Conservation (phyloP, 805 yeast species). For the Saturnispora ahearnii region DNA sequence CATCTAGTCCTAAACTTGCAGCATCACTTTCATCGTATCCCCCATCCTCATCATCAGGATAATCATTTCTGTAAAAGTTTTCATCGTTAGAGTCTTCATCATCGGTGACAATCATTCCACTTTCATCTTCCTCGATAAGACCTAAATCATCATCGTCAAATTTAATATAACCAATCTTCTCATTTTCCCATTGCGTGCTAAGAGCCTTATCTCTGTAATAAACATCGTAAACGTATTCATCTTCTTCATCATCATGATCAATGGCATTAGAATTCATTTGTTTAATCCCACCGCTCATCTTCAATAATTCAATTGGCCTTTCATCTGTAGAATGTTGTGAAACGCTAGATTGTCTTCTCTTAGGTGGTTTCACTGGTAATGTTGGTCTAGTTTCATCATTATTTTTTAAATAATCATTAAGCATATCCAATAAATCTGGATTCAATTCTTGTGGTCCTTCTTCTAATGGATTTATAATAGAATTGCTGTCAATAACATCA, state of each 20-base stretch:
- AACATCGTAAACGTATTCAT: slow-evolving; percentile 88
- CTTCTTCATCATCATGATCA: slow-evolving; percentile 10
- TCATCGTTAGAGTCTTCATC: slow-evolving; percentile 89
- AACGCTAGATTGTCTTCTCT: slow-evolving; percentile 23
- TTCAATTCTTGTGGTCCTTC: slow-evolving; percentile 32
- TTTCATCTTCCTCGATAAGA: slow-evolving; percentile 30
- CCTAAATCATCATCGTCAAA: slow-evolving; percentile 43
- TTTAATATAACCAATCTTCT: slow-evolving; percentile 41
- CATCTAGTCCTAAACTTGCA: slow-evolving; percentile 19
- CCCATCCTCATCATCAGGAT: slow-evolving; percentile 89
- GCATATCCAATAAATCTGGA: slow-evolving; percentile 66
- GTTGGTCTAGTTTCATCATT: slow-evolving; percentile 18
- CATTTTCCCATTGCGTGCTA: slow-evolving; percentile 32
- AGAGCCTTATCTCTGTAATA: slow-evolving; percentile 57
- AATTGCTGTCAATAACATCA: not conserved
- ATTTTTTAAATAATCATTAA: slow-evolving; percentile 46
- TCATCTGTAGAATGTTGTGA: slow-evolving; percentile 14
- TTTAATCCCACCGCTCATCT: not conserved
- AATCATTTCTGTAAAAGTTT: slow-evolving; percentile 83
- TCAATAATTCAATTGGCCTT: slow-evolving; percentile 11
- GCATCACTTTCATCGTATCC: slow-evolving; percentile 29
- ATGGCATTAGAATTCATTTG: slow-evolving; percentile 20
- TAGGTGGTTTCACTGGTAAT: slow-evolving; percentile 20
- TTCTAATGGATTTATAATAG: slow-evolving; percentile 1
- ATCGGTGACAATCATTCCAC: slow-evolving; percentile 34